Conservation (phyloP, 1,139 yeast genomes). For the Scheffersomyces segobiensis region DNA sequence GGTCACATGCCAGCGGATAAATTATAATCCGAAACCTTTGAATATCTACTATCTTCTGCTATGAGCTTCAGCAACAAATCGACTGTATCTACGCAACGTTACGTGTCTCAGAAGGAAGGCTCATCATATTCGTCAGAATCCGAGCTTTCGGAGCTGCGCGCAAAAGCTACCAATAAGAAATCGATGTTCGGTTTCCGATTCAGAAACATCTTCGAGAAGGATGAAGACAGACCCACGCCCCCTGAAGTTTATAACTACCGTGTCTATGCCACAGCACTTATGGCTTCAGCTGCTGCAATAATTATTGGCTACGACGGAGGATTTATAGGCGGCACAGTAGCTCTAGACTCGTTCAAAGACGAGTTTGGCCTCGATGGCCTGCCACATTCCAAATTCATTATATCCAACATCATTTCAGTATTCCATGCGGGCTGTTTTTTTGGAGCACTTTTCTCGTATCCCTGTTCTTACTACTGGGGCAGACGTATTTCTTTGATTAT, state of each 20-base stretch:
- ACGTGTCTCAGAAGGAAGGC: too few relatives aligned
- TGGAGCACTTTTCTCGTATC: slow-evolving; percentile 46
- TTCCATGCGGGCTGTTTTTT: slow-evolving; percentile 51
- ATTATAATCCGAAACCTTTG: too few relatives aligned
- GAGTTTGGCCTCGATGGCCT: slow-evolving; percentile 35
- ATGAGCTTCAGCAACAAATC: too few relatives aligned
- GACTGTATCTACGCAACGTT: too few relatives aligned
- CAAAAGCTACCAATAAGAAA: not conserved
- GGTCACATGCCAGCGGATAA: too few relatives aligned
- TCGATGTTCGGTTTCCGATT: slow-evolving; percentile 9
- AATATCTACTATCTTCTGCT: too few relatives aligned
- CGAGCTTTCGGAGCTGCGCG: too few relatives aligned
- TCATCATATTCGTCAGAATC: too few relatives aligned
- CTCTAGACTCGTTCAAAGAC: slow-evolving; percentile 33
- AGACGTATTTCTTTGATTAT: slow-evolving; percentile 34
- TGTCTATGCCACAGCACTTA: slow-evolving; percentile 36
- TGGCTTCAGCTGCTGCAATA: slow-evolving; percentile 42
- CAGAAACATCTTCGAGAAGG: slow-evolving; percentile 31
- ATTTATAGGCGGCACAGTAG: slow-evolving; percentile 45
- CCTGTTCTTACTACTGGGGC: slow-evolving; percentile 40
- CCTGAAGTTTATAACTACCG: slow-evolving; percentile 38
- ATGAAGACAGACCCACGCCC: slow-evolving; percentile 44
- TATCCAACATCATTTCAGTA: slow-evolving; percentile 42
- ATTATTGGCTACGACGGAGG: slow-evolving; percentile 47
- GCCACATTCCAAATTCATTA: slow-evolving; percentile 22